phyloP scores from a whole-genome alignment of 2,329 filamentous ascomycete genomes.

The Elsinoe necatrix region DNA sequence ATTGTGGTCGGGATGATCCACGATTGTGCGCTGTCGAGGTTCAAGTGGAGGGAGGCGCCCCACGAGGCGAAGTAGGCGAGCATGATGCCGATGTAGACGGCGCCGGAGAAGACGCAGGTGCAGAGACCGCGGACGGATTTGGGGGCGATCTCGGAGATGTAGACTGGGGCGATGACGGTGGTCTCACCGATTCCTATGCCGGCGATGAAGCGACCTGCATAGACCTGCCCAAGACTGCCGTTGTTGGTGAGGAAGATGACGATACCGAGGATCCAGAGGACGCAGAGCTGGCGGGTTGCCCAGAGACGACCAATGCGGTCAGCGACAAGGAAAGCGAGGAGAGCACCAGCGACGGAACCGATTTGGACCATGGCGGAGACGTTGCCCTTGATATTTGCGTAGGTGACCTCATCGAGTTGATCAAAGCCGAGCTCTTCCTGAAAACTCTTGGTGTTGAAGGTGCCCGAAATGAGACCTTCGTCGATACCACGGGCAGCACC shows the following conservation, averaged over 20 bases:
- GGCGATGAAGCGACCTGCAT: conserved; percentile 54
- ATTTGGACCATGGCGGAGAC: conserved; percentile 74
- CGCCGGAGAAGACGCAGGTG: conserved; percentile 58
- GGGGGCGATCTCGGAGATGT: conserved; percentile 53
- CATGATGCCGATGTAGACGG: conserved; percentile 69
- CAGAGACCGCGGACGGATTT: conserved; percentile 58
- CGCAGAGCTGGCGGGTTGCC: conserved; percentile 36
- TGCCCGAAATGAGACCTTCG: conserved; percentile 57
- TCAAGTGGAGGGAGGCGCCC: conserved; percentile 43
- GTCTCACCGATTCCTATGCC: conserved; percentile 45
- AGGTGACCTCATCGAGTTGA: conserved; percentile 43
- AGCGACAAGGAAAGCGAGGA: conserved; percentile 48
- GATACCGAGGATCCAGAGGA: conserved; percentile 35
- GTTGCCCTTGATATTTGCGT: conserved; percentile 60
- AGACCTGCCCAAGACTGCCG: conserved; percentile 40
- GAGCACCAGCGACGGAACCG: conserved; percentile 61
- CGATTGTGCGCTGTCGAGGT: conserved; percentile 29
- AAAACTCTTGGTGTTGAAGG: conserved; percentile 53
- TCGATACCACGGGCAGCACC: conserved; percentile 67
- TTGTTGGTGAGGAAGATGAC: conserved; percentile 33
- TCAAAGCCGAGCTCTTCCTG: conserved; percentile 49
- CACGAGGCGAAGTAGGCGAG: conserved; percentile 64
- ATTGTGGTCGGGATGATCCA: conserved; percentile 61
- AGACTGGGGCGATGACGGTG: conserved; percentile 36
- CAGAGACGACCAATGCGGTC: conserved; percentile 37